A percentile compares a stretch with the other conserved stretches of the same genome.
phyloP scores from a whole-genome alignment of 495 filamentous ascomycete species.

The Melanomma pulvis-pyrius region DNA sequence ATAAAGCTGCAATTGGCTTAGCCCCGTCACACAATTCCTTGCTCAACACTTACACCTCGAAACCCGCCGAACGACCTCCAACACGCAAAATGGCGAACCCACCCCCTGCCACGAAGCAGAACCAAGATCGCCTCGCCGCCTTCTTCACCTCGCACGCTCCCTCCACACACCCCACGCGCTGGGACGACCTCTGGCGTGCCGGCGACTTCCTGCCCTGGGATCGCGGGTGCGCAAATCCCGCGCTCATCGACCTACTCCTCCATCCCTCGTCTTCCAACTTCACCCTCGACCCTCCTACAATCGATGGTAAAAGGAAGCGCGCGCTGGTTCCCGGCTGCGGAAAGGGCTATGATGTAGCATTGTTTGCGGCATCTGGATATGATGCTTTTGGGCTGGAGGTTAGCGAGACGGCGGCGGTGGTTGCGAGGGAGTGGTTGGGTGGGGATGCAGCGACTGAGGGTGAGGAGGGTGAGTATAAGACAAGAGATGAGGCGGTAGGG shows the following conservation, averaged over 20 bases:
- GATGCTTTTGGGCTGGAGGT: constrained; percentile 75
- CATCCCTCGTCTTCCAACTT: constrained; percentile 41
- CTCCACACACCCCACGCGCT: constrained; percentile 42
- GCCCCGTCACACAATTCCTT: neutral
- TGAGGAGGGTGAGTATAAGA: constrained; percentile 49
- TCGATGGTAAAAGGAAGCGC: constrained; percentile 45
- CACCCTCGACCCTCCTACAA: constrained; percentile 52
- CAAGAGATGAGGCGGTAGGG: constrained; percentile 50
- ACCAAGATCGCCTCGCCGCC: constrained; percentile 34
- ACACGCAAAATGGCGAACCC: constrained; percentile 1
- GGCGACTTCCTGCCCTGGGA: constrained; percentile 71
- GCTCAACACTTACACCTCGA: neutral
- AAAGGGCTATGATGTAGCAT: constrained; percentile 71
- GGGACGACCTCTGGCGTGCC: constrained; percentile 68
- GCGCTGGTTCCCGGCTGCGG: constrained; percentile 67
- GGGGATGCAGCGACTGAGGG: constrained; percentile 40
- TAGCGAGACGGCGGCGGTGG: constrained; percentile 58
- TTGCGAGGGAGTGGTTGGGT: constrained; percentile 39
- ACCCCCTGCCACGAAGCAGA: constrained; percentile 5
- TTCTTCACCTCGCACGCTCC: constrained; percentile 35
- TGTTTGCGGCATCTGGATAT: constrained; percentile 71
- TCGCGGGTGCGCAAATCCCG: constrained; percentile 64
- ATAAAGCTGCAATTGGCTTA: neutral
- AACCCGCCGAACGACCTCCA: neutral
- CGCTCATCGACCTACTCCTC: constrained; percentile 64